Conservation (phyloP, 345 rosid genomes). For the Populus davidiana region DNA sequence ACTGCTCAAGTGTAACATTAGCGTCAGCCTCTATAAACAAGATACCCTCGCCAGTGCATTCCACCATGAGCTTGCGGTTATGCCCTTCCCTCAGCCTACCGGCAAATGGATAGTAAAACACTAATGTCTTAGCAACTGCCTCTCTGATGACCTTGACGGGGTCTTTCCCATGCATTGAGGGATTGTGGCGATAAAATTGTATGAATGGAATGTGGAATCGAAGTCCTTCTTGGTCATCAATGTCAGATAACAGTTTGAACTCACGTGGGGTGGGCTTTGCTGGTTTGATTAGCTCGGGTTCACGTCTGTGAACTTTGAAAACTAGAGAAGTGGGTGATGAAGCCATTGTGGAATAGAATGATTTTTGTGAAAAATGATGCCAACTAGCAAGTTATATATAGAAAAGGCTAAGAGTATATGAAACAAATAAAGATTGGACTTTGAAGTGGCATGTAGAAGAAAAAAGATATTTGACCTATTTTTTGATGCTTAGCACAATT, state of each 20-base stretch:
- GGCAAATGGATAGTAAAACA: background rate
- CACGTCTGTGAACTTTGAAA: conserved; percentile 19
- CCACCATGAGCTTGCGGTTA: too few relatives aligned
- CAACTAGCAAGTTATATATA: too few relatives aligned
- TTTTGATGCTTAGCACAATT: too few relatives aligned
- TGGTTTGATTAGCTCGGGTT: conserved; percentile 22
- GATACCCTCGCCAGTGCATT: background rate
- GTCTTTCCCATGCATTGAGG: conserved; percentile 18
- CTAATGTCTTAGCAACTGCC: conserved; percentile 17
- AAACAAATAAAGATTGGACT: too few relatives aligned
- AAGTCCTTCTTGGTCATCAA: background rate
- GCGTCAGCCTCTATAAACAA: conserved; percentile 25
- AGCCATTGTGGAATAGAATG: background rate
- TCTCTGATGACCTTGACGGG: conserved; percentile 12
- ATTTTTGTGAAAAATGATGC: background rate
- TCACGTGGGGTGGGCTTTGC: conserved; percentile 22
- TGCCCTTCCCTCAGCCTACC: too few relatives aligned
- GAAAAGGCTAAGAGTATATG: too few relatives aligned
- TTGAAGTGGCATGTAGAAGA: too few relatives aligned
- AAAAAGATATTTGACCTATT: too few relatives aligned
- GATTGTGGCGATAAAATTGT: conserved; percentile 3
- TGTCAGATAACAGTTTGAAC: conserved; percentile 12
- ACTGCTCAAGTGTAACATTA: conserved; percentile 9
- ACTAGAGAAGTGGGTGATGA: background rate
- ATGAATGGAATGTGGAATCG: conserved; percentile 19